These are phyloP conservation scores for Heliophila coronopifolia DNA, from an alignment of 441 rosid genomes.

Conservation along the genomic window DNA sequence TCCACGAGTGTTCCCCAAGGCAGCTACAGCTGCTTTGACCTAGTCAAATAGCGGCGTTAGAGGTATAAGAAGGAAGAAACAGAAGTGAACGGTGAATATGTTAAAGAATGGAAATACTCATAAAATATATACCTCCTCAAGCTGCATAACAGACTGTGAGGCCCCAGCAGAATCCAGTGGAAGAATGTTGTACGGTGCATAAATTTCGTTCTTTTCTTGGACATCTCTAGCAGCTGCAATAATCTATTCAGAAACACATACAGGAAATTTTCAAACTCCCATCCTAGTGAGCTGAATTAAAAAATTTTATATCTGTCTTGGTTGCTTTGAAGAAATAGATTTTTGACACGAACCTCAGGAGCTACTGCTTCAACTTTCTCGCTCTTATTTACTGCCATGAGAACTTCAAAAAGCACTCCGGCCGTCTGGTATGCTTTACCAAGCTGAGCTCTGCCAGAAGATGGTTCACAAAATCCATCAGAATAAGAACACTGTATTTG, in stretches of 20 bases:
- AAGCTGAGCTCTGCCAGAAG: slow-evolving; percentile 76
- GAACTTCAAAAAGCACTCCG: slow-evolving; percentile 96
- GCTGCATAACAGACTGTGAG: slow-evolving; percentile 88
- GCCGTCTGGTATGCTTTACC: slow-evolving; percentile 98
- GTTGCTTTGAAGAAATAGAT: slow-evolving; percentile 11
- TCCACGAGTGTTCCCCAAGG: slow-evolving; percentile 77
- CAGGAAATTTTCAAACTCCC: slow-evolving; percentile 7
- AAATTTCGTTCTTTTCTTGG: slow-evolving; percentile 91
- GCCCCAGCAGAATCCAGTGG: slow-evolving; percentile 93
- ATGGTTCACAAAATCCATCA: slow-evolving; percentile 17
- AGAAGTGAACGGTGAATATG: background rate
- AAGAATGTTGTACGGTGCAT: slow-evolving; percentile 93
- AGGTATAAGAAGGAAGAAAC: slow-evolving; percentile 15
- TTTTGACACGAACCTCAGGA: slow-evolving; percentile 65
- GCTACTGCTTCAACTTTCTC: slow-evolving; percentile 98
- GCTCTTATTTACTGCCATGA: slow-evolving; percentile 89
- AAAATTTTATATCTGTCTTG: background rate
- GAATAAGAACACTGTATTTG: slow-evolving; percentile 1
- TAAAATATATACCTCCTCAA: slow-evolving; percentile 60
- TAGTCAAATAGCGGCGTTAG: slow-evolving; percentile 29
- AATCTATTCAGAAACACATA: slow-evolving; percentile 49
- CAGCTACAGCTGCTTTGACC: slow-evolving; percentile 94
- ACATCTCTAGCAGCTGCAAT: slow-evolving; percentile 96
- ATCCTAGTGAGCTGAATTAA: background rate
- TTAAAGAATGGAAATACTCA: background rate